These are phyloP conservation scores for Pyricularia sp. DNA, from an alignment of 2,329 filamentous ascomycete genomes.

Conservation along the genomic window DNA sequence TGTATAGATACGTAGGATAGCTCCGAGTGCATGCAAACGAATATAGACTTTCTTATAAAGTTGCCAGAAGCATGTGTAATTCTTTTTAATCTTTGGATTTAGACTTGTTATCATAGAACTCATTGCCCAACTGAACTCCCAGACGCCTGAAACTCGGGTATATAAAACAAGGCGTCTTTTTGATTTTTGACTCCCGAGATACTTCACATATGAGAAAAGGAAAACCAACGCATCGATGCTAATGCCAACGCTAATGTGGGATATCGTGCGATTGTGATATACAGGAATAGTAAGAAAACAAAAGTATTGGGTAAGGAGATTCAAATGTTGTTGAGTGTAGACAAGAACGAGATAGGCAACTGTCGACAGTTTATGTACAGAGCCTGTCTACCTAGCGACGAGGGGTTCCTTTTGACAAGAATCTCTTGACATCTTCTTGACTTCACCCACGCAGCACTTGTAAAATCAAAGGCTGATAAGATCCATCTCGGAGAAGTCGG, in stretches of 20 bases:
- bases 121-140: not conserved
- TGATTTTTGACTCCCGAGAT: not conserved
- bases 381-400: too few species aligned
- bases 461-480: conserved; percentile 62
- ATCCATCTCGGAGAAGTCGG: conserved; percentile 83
- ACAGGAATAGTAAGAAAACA: not conserved
- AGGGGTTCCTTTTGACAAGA: not conserved
- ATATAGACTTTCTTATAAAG: not conserved
- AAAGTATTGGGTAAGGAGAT: not conserved
- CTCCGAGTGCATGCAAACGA: not conserved
- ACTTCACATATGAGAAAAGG: not conserved
- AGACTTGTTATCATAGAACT: not conserved
- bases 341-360: not conserved
- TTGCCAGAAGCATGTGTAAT: not conserved
- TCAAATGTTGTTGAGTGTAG: not conserved
- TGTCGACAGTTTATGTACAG: not conserved
- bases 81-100: not conserved
- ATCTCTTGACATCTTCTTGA: not conserved
- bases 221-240: not conserved
- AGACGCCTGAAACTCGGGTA: not conserved
- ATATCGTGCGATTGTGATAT: not conserved
- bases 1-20: not conserved
- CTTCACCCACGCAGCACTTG: not conserved
- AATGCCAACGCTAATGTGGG: not conserved
- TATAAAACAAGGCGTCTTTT: not conserved